Percentiles rank a stretch among this genome's conserved stretches.
These are phyloP conservation scores for Cryphonectria nitschkei DNA, from an alignment of 2,329 filamentous ascomycete genomes.

Conservation along the genomic window DNA sequence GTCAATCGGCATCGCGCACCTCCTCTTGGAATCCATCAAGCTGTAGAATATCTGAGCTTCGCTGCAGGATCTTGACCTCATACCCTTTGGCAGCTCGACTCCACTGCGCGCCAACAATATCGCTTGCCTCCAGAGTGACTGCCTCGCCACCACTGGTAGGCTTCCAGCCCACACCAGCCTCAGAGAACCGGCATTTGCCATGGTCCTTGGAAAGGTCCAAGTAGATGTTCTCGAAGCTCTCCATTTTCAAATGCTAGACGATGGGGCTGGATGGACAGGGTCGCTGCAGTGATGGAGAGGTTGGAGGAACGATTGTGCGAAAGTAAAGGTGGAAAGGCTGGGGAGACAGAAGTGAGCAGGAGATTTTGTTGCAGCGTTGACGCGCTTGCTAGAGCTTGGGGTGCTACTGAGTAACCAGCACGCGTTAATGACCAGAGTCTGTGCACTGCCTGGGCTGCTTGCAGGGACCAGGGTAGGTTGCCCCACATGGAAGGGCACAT, in stretches of 20 bases:
- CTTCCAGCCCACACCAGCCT: slow-evolving; percentile 95
- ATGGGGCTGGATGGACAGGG: neutral
- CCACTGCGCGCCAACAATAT: slow-evolving; percentile 90
- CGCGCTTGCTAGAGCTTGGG: slow-evolving; percentile 10
- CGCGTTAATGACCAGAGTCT: slow-evolving; percentile 10
- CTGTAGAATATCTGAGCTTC: slow-evolving; percentile 84
- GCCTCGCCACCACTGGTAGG: slow-evolving; percentile 84
- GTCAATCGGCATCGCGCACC: slow-evolving; percentile 39
- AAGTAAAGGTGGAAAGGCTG: neutral
- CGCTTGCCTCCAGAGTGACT: slow-evolving; percentile 87
- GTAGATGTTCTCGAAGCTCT: slow-evolving; percentile 97
- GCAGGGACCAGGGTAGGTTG: slow-evolving; percentile 9
- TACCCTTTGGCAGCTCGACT: slow-evolving; percentile 90
- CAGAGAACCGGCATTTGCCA: slow-evolving; percentile 92
- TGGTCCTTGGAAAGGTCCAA: slow-evolving; percentile 91
- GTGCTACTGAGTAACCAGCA: neutral
- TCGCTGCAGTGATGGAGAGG: neutral
- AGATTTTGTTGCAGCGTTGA: slow-evolving; percentile 10
- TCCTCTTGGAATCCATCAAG: slow-evolving; percentile 94
- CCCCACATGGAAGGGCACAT: slow-evolving; percentile 1
- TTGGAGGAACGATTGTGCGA: neutral
- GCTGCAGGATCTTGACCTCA: slow-evolving; percentile 88
- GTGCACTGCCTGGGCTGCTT: neutral
- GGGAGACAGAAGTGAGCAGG: neutral
- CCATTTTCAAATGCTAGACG: slow-evolving; percentile 41